phyloP scores from a whole-genome alignment of 2,329 filamentous ascomycete species.

The Ceratocystis harringtonii region DNA sequence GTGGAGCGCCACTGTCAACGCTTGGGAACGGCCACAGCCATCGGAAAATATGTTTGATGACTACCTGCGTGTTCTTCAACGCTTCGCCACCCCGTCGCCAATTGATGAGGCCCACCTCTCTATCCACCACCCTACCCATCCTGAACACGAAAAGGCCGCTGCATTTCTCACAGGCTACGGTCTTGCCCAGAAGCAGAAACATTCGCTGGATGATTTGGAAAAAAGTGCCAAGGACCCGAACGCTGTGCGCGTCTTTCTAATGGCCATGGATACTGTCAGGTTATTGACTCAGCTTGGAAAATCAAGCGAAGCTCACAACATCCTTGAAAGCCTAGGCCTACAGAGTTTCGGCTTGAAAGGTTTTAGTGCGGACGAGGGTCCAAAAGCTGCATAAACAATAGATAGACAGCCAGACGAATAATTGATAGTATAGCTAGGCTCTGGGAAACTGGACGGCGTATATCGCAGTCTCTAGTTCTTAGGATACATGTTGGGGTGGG shows the following conservation, averaged over 20 bases:
- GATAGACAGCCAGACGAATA: no score
- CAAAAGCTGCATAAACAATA: no score
- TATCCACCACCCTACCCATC: constrained; percentile 39
- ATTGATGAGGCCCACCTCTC: constrained; percentile 40
- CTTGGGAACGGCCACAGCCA: constrained; percentile 31
- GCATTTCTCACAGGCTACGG: constrained; percentile 27
- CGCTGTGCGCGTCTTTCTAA: constrained; percentile 15
- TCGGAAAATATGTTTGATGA: constrained; percentile 36
- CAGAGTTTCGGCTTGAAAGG: background rate
- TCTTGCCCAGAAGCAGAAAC: background rate
- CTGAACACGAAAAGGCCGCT: constrained; percentile 34
- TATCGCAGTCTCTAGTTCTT: background rate
- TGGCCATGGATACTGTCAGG: constrained; percentile 25
- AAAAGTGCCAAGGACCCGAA: background rate
- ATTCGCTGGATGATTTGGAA: background rate
- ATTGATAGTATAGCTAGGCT: background rate
- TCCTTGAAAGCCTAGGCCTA: constrained; percentile 21
- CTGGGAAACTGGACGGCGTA: background rate
- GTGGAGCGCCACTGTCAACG: constrained; percentile 37
- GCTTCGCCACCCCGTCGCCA: constrained; percentile 25
- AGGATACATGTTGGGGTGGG: no score
- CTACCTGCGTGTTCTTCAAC: constrained; percentile 34
- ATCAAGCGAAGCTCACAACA: constrained; percentile 23
- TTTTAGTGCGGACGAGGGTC: no score
- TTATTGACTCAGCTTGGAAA: constrained; percentile 25